Percentiles rank a stretch among this genome's conserved stretches.
Conservation (phyloP, 1,284 basidiomycete species). For the Austroboletus novae-zelandiae region DNA sequence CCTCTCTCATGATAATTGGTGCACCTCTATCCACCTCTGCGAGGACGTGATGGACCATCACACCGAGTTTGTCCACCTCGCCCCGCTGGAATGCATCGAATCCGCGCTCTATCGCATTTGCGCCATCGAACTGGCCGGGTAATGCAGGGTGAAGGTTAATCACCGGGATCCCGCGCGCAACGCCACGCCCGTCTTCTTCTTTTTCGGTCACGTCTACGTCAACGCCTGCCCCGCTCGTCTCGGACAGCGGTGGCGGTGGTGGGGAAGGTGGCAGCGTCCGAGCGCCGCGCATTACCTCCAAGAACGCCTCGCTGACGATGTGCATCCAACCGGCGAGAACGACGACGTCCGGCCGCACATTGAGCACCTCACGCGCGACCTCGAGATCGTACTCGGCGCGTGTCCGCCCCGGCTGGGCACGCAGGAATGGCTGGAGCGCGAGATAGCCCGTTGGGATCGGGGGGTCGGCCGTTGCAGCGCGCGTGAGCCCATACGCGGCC, state of each 20-base stretch:
- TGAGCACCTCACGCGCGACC: slow-evolving; percentile 72
- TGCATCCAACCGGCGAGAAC: slow-evolving; percentile 99
- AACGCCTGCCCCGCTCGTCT: neutral
- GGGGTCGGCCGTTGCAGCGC: slow-evolving; percentile 68
- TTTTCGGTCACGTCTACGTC: slow-evolving; percentile 23
- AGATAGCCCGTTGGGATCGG: slow-evolving; percentile 85
- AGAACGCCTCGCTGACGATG: slow-evolving; percentile 62
- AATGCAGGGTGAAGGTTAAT: slow-evolving; percentile 98
- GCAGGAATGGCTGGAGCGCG: slow-evolving; percentile 83
- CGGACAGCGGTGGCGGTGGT: neutral
- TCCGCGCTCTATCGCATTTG: slow-evolving; percentile 86
- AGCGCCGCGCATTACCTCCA: slow-evolving; percentile 50
- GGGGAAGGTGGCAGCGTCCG: slow-evolving; percentile 3
- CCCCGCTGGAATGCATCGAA: slow-evolving; percentile 86
- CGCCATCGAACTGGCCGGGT: slow-evolving; percentile 93
- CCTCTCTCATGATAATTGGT: slow-evolving; percentile 79
- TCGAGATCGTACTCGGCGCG: slow-evolving; percentile 86
- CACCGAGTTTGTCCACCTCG: slow-evolving; percentile 75
- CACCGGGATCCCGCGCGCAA: slow-evolving; percentile 64
- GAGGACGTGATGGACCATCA: slow-evolving; percentile 95
- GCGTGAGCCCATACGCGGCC: slow-evolving; percentile 84
- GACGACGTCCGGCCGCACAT: slow-evolving; percentile 75
- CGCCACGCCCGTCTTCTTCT: slow-evolving; percentile 24
- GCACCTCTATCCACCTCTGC: slow-evolving; percentile 92
- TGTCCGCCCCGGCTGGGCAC: slow-evolving; percentile 69